phyloP scores from a whole-genome alignment of 1,284 basidiomycete species.

The Filobasidium uniguttulatum region DNA sequence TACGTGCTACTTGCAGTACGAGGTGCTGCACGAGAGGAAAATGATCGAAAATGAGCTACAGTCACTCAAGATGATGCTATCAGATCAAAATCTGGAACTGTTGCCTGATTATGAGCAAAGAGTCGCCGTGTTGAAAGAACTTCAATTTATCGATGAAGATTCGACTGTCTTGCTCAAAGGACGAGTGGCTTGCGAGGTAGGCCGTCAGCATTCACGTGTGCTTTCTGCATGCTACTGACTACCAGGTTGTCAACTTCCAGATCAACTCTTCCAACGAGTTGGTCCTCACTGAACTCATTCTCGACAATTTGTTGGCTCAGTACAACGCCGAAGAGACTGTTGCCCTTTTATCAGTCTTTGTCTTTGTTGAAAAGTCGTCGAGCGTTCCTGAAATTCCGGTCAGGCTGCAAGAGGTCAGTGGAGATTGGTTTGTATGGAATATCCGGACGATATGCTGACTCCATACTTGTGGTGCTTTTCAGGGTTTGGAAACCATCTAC shows the following conservation, averaged over 20 bases:
- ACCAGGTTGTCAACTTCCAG: slow-evolving; percentile 40
- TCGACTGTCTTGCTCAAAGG: slow-evolving; percentile 92
- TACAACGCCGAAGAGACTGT: slow-evolving; percentile 94
- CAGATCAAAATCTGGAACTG: slow-evolving; percentile 91
- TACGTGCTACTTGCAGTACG: slow-evolving; percentile 46
- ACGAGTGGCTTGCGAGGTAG: slow-evolving; percentile 89
- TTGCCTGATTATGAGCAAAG: slow-evolving; percentile 95
- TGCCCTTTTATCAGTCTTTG: slow-evolving; percentile 88
- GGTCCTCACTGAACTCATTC: slow-evolving; percentile 86
- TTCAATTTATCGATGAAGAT: slow-evolving; percentile 86
- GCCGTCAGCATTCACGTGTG: slow-evolving; percentile 8
- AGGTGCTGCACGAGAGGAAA: slow-evolving; percentile 58
- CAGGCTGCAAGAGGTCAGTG: slow-evolving; percentile 50
- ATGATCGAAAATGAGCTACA: slow-evolving; percentile 58
- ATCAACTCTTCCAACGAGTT: slow-evolving; percentile 96
- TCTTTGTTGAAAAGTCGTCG: slow-evolving; percentile 95
- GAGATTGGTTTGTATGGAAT: too few relatives aligned
- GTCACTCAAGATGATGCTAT: slow-evolving; percentile 62
- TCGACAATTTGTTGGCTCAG: slow-evolving; percentile 80
- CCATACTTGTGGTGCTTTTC: not conserved
- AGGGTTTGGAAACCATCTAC: slow-evolving; percentile 63
- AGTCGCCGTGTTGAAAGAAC: slow-evolving; percentile 75
- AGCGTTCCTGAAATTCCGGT: slow-evolving; percentile 64
- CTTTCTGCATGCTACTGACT: slow-evolving; percentile 2
- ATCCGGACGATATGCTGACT: not conserved